Conservation (phyloP, 371 early-diverging fungal genomes). For the Syncephalis fuscata region DNA sequence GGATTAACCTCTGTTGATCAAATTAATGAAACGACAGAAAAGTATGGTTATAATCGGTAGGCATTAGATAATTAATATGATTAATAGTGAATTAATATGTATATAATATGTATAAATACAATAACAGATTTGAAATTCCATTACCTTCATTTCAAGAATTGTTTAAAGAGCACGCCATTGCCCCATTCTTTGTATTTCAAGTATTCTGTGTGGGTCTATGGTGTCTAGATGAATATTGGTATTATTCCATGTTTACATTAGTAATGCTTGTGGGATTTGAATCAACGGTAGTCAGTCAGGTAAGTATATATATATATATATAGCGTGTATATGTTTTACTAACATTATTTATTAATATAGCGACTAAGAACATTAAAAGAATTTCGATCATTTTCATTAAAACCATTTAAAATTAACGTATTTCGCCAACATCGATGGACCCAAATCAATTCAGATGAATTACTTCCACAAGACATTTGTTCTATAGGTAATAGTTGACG, state of each 20-base stretch:
- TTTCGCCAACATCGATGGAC: slow-evolving; percentile 61
- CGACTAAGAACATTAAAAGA: slow-evolving; percentile 90
- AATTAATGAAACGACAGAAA: slow-evolving; percentile 35
- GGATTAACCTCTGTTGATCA: slow-evolving; percentile 41
- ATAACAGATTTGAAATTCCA: slow-evolving; percentile 74
- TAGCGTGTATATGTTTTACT: background rate
- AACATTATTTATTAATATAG: slow-evolving; percentile 13
- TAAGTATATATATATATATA: slow-evolving; percentile 12
- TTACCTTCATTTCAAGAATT: slow-evolving; percentile 87
- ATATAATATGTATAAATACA: too few species aligned
- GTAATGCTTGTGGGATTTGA: slow-evolving; percentile 97
- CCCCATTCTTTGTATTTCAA: slow-evolving; percentile 99
- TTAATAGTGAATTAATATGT: too few species aligned
- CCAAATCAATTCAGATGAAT: slow-evolving; percentile 62
- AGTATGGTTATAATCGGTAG: slow-evolving; percentile 73
- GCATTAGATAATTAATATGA: background rate
- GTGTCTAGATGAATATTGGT: slow-evolving; percentile 99
- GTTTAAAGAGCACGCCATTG: slow-evolving; percentile 96
- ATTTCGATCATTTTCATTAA: slow-evolving; percentile 91
- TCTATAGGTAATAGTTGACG: slow-evolving; percentile 62
- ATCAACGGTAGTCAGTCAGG: slow-evolving; percentile 95
- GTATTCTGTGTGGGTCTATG: slow-evolving; percentile 98
- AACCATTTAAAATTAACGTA: slow-evolving; percentile 74
- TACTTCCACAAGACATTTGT: slow-evolving; percentile 95
- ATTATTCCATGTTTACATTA: slow-evolving; percentile 97